Base-by-base conservation (phyloP, 2,329 filamentous ascomycete genomes). In the Corynespora cassiicola region DNA sequence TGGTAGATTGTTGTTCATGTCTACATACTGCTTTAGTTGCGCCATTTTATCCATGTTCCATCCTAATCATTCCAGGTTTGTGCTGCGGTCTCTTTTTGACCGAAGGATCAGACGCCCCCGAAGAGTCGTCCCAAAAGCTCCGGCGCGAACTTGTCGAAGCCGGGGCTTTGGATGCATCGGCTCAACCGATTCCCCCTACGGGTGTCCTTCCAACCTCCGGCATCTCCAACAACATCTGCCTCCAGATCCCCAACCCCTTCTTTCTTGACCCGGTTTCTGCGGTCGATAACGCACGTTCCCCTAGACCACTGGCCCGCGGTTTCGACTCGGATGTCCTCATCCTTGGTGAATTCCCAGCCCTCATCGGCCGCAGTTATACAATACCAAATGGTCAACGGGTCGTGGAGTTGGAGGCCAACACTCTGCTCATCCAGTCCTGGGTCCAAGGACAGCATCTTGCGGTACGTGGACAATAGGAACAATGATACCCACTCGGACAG, bases 271-370 rank as follows among this genome's bases (percentile, higher is more conserved):
- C 82, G 72, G 23, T 72, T 70, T 28, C 94, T 79, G 22, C 83
- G 78, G 74, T 99, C 94, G 25, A 90, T 75, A 20, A 97, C 78
- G 61, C 90, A 91, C 85, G 94, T 91, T 1, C 94, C 92, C 39
- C 89, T 78, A 29, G 91, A 95, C 94, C 94, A 99, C 73, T 97
- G 94, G 2, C 92, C 94, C 2, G 81, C 74, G 0, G 90, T 95
- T 72, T 99, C 94, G 25, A 99, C 76, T 14, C 94, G 80, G 39
- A 99, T 86, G 65, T 99, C 94, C 67, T 95, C 87, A 0, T 60
- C 61, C n/a, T 58, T 50, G 12, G 55, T 58, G 34, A 73, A 62
- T 16, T 62, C 46, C 72, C 71, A 74, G 1, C 33, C 39, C 0
- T 45, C 10, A 15, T 58, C 43, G 2, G 26, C 22, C 2, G 54